Evolutionary conservation across 495 filamentous ascomycete species (phyloP).

Genomic region (Amorphotheca resinae): DNA sequence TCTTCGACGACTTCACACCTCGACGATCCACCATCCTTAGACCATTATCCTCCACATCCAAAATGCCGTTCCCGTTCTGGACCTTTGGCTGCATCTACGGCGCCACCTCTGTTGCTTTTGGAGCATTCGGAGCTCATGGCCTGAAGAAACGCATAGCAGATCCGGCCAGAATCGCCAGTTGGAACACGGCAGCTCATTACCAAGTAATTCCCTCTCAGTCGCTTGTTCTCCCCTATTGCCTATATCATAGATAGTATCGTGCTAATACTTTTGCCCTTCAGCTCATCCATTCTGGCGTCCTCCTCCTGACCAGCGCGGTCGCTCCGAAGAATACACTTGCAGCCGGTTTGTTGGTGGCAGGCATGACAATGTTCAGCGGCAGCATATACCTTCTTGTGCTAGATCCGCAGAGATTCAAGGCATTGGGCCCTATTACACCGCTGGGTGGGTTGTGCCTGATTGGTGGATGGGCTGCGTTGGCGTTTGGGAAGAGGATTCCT

Average conservation of each 20-base stretch:
- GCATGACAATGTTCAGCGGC: slow-evolving; percentile 44
- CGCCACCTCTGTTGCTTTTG: slow-evolving; percentile 43
- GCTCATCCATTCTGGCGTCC: slow-evolving; percentile 44
- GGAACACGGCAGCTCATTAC: slow-evolving; percentile 47
- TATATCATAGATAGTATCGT: too few species aligned
- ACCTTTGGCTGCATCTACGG: slow-evolving; percentile 46
- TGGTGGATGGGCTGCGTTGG: slow-evolving; percentile 40
- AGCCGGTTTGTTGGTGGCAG: slow-evolving; percentile 26
- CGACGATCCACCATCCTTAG: too few species aligned
- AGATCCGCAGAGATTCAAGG: slow-evolving; percentile 40
- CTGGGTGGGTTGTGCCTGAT: slow-evolving; percentile 47
- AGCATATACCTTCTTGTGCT: slow-evolving; percentile 46
- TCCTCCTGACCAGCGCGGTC: slow-evolving; percentile 37
- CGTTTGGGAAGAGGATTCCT: slow-evolving; percentile 24
- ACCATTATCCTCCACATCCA: too few species aligned
- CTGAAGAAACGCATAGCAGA: slow-evolving; percentile 44
- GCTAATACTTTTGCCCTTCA: slow-evolving; percentile 16
- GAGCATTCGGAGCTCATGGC: slow-evolving; percentile 53
- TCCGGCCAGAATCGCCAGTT: slow-evolving; percentile 39
- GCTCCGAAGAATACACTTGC: slow-evolving; percentile 34
- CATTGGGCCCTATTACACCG: slow-evolving; percentile 46
- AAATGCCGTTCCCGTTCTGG: slow-evolving; percentile 31
- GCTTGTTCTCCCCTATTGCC: neutral
- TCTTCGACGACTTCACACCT: too few species aligned
- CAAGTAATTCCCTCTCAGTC: slow-evolving; percentile 30